A percentile compares a stretch with the other conserved stretches of the same genome.
Evolutionary conservation across 495 filamentous ascomycete species (phyloP).

Genomic region (Trichoderma asperelloides): DNA sequence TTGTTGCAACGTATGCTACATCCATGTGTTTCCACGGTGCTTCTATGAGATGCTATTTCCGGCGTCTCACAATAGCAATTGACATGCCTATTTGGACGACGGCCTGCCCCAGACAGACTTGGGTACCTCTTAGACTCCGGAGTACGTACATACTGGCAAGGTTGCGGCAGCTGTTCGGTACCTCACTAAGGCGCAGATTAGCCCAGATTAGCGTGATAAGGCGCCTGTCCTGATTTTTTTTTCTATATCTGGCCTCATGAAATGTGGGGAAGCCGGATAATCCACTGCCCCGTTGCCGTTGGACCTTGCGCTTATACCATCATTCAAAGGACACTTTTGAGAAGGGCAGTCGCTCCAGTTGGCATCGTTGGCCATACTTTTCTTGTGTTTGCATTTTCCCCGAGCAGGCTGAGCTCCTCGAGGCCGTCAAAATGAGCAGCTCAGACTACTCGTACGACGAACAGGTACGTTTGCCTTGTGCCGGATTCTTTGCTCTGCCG

Average conservation of each 20-base stretch:
- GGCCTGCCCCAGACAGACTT: not conserved
- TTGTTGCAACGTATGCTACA: not conserved
- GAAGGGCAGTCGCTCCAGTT: not conserved
- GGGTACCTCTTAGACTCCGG: not conserved
- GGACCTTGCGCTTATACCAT: not conserved
- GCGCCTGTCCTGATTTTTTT: not conserved
- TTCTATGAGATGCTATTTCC: not conserved
- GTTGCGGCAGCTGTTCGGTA: not conserved
- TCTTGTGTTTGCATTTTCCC: not conserved
- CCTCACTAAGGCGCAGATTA: not conserved
- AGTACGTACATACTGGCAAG: too few species aligned
- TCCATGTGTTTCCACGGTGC: not conserved
- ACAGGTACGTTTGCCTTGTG: slow-evolving; percentile 43
- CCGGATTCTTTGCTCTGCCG: not conserved
- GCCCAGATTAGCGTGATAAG: not conserved
- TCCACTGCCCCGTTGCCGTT: not conserved
- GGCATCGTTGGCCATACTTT: not conserved
- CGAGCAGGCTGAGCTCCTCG: slow-evolving; percentile 1
- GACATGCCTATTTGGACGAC: not conserved
- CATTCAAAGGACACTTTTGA: slow-evolving; percentile 3
- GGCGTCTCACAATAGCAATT: not conserved
- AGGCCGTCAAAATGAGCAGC: slow-evolving; percentile 55
- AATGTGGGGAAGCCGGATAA: not conserved
- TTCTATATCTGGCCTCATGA: not conserved
- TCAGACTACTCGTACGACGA: slow-evolving; percentile 98